phyloP scores from a whole-genome alignment of 495 filamentous ascomycete genomes.

The Hypoxylon perforatum region DNA sequence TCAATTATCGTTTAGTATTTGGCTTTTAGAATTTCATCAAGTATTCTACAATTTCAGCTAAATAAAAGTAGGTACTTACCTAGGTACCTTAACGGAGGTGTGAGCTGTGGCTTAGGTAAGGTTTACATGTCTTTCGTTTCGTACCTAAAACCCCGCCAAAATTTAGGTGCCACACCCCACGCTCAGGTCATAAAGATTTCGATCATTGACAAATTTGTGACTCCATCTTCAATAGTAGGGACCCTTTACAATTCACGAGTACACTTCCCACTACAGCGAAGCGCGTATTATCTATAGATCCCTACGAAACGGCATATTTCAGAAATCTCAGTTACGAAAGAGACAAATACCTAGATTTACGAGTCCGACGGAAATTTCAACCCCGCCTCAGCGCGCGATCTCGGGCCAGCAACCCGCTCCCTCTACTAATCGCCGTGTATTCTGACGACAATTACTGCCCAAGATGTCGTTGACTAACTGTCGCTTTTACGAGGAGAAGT shows the following conservation, averaged over 20 bases:
- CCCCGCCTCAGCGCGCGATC: constrained; percentile 38
- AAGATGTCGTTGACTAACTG: constrained; percentile 98
- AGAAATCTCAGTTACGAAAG: not conserved
- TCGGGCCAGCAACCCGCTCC: constrained; percentile 33
- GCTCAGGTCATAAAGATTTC: constrained; percentile 46
- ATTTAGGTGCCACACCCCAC: constrained; percentile 42
- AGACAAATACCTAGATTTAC: constrained; percentile 17
- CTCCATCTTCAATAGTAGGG: constrained; percentile 20
- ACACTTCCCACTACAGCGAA: constrained; percentile 10
- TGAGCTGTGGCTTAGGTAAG: too few species aligned
- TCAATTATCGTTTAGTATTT: too few species aligned
- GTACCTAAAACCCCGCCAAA: constrained; percentile 36
- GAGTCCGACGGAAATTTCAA: constrained; percentile 7
- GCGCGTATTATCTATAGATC: constrained; percentile 7
- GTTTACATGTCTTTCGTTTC: not conserved
- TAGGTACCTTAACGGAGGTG: too few species aligned
- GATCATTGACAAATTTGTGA: constrained; percentile 43
- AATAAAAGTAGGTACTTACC: too few species aligned
- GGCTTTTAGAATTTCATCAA: too few species aligned
- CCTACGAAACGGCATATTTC: not conserved
- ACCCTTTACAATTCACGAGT: constrained; percentile 2
- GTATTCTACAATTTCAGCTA: too few species aligned
- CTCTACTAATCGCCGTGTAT: constrained; percentile 14
- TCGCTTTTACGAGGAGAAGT: constrained; percentile 98
- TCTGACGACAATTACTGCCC: constrained; percentile 36